A percentile compares a stretch with the other conserved stretches of the same genome.
phyloP scores from a whole-genome alignment of 176 grass and related monocot species.

The Oryza australiensis region DNA sequence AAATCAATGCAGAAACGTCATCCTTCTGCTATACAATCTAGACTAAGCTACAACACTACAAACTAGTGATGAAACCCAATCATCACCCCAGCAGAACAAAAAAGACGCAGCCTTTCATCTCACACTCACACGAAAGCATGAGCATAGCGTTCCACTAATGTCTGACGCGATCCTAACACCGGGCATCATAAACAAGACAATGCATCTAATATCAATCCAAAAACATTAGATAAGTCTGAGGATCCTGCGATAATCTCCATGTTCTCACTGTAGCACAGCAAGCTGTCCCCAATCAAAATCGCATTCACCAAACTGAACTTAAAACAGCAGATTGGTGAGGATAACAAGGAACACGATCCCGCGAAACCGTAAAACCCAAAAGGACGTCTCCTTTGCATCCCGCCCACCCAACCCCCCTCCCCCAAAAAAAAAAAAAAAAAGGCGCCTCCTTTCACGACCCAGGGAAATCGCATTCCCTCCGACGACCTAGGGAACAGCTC shows the following conservation, averaged over 20 bases:
- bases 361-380: neutral
- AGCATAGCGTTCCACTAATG: neutral
- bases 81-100: neutral
- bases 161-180: too few species aligned
- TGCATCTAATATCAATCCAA: neutral
- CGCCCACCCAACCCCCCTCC: neutral
- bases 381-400: neutral
- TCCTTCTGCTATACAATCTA: neutral
- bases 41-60: neutral
- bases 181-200: neutral
- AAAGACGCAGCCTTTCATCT: neutral
- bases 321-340: neutral
- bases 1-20: conserved; percentile 13
- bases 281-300: conserved; percentile 6
- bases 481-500: neutral
- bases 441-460: neutral
- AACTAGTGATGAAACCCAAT: neutral
- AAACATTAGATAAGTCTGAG: neutral
- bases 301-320: conserved; percentile 4
- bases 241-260: neutral
- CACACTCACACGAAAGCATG: neutral
- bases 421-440: too few species aligned
- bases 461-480: conserved; percentile 11
- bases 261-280: neutral
- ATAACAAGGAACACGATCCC: neutral